Evolutionary conservation across 805 yeast genomes (phyloP).

Genomic region (Starmerella asiatica): DNA sequence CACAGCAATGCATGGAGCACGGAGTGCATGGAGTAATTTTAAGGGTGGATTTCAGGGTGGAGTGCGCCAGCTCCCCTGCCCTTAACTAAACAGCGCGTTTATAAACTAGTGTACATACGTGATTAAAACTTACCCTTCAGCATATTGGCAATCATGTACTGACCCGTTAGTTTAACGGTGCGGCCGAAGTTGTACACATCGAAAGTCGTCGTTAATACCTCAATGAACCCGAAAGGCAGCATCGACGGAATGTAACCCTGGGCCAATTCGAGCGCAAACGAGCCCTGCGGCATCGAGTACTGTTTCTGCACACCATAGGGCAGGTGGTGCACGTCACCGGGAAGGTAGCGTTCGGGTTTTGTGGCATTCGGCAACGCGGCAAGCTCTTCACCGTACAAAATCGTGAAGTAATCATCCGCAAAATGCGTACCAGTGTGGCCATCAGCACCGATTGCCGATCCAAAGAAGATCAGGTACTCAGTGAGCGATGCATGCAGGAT

Average conservation of each 20-base stretch:
- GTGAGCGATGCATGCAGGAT: constrained; percentile 88
- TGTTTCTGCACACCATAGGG: constrained; percentile 64
- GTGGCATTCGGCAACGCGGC: constrained; percentile 59
- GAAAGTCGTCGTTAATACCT: constrained; percentile 63
- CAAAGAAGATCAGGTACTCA: constrained; percentile 87
- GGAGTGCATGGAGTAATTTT: background rate
- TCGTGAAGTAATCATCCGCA: constrained; percentile 95
- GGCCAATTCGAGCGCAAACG: constrained; percentile 86
- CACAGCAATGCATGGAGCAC: background rate
- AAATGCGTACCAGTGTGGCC: constrained; percentile 94
- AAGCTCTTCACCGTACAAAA: constrained; percentile 61
- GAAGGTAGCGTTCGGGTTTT: constrained; percentile 55
- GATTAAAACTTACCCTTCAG: constrained; percentile 52
- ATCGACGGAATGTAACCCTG: constrained; percentile 98
- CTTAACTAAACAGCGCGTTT: no score
- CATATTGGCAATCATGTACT: constrained; percentile 61
- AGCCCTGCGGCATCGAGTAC: constrained; percentile 68
- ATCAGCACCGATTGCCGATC: constrained; percentile 86
- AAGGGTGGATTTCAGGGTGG: no score
- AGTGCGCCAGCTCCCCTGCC: no score
- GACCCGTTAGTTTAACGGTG: constrained; percentile 64
- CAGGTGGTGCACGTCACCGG: constrained; percentile 81
- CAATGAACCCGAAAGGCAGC: constrained; percentile 91
- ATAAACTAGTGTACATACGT: no score
- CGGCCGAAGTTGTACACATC: constrained; percentile 55